Percentiles rank a stretch among this genome's conserved stretches.
Conservation (phyloP, 306 rosid genomes). For the Pueraria montana region DNA sequence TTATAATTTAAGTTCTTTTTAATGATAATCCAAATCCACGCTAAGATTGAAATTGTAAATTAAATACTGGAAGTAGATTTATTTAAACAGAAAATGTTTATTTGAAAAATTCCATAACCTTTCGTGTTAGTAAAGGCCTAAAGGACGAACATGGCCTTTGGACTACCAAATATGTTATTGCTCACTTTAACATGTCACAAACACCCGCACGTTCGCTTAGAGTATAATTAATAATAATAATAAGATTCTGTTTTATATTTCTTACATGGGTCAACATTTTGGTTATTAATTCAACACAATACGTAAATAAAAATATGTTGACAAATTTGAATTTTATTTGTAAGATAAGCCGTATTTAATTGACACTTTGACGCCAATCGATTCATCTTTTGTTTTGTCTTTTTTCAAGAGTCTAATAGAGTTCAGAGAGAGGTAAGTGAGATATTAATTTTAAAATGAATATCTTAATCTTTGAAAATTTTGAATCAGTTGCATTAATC, state of each 20-base stretch:
- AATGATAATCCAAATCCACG: too few species aligned
- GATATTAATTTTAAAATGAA: background rate
- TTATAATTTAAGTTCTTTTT: too few species aligned
- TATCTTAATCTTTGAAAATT: background rate
- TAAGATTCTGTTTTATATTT: background rate
- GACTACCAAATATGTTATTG: background rate
- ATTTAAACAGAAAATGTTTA: background rate
- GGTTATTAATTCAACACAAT: background rate
- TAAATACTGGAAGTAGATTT: too few species aligned
- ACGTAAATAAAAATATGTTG: background rate
- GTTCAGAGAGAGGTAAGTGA: background rate
- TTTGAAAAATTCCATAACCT: background rate
- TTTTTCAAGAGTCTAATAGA: background rate
- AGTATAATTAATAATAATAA: background rate
- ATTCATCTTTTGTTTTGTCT: background rate
- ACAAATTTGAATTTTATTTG: background rate
- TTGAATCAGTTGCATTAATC: background rate
- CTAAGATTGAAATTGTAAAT: too few species aligned
- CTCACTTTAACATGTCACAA: background rate
- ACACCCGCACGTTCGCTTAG: background rate
- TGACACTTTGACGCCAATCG: background rate
- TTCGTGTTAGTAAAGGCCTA: background rate
- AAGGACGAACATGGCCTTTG: conserved; percentile 14
- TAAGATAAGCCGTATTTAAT: background rate
- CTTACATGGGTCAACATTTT: background rate